Evolutionary conservation across 176 grass and related monocot species (phyloP).

Genomic region (Raddia distichophylla): DNA sequence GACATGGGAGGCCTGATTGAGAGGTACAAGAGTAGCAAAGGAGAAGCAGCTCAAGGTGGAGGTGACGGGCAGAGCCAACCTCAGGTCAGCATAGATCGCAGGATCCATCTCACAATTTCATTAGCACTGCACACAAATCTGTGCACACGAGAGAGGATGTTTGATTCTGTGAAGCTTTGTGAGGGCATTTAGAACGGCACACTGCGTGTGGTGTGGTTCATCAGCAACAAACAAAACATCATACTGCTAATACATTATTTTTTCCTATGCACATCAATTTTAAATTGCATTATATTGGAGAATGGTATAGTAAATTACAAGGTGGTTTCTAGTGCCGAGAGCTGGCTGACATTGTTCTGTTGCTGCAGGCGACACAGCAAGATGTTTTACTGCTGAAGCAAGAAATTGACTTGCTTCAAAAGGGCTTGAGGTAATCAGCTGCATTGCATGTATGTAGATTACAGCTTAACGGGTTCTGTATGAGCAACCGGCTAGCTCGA

Average conservation of each 20-base stretch:
- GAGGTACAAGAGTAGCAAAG: slow-evolving; percentile 57
- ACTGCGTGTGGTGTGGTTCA: not conserved
- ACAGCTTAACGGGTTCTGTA: not conserved
- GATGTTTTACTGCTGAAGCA: slow-evolving; percentile 55
- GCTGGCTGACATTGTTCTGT: slow-evolving; percentile 8
- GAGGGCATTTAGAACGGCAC: slow-evolving; percentile 1
- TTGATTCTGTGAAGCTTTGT: not conserved
- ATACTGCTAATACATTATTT: not conserved
- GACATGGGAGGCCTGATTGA: slow-evolving; percentile 3
- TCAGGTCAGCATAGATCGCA: slow-evolving; percentile 45
- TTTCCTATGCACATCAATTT: not conserved
- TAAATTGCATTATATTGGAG: not conserved
- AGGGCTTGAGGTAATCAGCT: slow-evolving; percentile 68
- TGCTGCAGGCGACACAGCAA: slow-evolving; percentile 59
- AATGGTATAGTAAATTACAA: not conserved
- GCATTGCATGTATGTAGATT: slow-evolving; percentile 8
- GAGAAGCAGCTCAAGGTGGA: slow-evolving; percentile 46
- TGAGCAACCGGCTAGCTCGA: not conserved
- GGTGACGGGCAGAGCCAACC: slow-evolving; percentile 42
- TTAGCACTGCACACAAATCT: not conserved
- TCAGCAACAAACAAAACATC: not conserved
- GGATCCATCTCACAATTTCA: slow-evolving; percentile 10
- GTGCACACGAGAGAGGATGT: not conserved
- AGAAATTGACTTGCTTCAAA: slow-evolving; percentile 76
- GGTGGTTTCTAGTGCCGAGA: slow-evolving; percentile 3